A percentile compares a stretch with the other conserved stretches of the same genome.
Evolutionary conservation across 1,139 yeast species (phyloP).

Genomic region (Kurtzmaniella quercitrusa): DNA sequence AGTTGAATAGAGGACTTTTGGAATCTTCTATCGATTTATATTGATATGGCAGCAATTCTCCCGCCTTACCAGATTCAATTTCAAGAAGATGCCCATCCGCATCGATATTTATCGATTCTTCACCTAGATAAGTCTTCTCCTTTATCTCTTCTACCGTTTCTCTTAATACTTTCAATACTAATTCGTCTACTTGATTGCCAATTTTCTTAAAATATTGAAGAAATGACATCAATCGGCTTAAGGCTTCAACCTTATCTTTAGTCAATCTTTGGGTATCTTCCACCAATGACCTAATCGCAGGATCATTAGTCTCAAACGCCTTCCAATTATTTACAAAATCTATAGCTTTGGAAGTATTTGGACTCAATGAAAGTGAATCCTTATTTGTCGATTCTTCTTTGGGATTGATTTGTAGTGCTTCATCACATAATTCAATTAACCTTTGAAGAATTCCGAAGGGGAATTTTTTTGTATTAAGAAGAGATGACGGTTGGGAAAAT

Average conservation of each 20-base stretch:
- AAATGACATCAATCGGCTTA: conserved; percentile 73
- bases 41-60: not conserved
- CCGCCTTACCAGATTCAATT: not conserved
- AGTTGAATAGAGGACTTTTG: conserved; percentile 11
- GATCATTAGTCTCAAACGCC: conserved; percentile 56
- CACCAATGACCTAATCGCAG: conserved; percentile 58
- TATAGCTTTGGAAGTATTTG: conserved; percentile 66
- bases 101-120: conserved; percentile 5
- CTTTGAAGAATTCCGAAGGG: conserved; percentile 67
- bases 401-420: conserved; percentile 70
- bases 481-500: conserved; percentile 19
- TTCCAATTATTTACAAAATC: conserved; percentile 51
- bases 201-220: conserved; percentile 76
- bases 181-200: conserved; percentile 73
- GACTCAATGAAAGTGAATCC: conserved; percentile 46
- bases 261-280: conserved; percentile 66
- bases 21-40: not conserved
- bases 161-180: conserved; percentile 63
- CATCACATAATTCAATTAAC: conserved; percentile 67
- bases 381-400: conserved; percentile 32
- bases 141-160: conserved; percentile 56
- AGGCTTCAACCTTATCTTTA: conserved; percentile 64
- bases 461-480: conserved; percentile 38
- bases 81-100: not conserved
- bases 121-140: conserved; percentile 32